phyloP scores from a whole-genome alignment of 2,329 filamentous ascomycete species.

The Taxawa tesnikishii region DNA sequence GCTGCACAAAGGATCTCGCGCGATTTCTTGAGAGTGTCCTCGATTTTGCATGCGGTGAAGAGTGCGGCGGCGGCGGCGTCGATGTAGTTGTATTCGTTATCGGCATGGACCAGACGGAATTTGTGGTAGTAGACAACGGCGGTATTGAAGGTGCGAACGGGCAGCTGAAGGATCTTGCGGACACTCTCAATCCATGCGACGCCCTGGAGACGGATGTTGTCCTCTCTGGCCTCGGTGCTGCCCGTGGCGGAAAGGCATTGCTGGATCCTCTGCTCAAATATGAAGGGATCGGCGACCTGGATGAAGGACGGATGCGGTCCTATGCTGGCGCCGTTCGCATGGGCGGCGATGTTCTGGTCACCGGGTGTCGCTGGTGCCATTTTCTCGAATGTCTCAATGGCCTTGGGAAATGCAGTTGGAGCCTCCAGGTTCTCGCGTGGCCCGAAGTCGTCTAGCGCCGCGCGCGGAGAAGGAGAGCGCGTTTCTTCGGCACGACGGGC shows the following conservation, averaged over 20 bases:
- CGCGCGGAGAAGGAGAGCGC: too few relatives aligned
- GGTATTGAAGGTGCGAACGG: constrained; percentile 82
- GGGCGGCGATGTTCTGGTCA: neutral
- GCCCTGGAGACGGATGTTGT: constrained; percentile 69
- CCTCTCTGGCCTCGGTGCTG: constrained; percentile 62
- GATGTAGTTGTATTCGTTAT: constrained; percentile 68
- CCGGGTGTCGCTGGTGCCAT: neutral
- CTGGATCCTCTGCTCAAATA: constrained; percentile 70
- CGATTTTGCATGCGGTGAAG: constrained; percentile 91
- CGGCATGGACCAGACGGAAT: constrained; percentile 76
- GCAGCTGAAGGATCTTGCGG: constrained; percentile 67
- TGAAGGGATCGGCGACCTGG: constrained; percentile 59
- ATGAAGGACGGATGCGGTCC: constrained; percentile 52
- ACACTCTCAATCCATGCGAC: constrained; percentile 83
- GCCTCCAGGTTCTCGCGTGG: too few relatives aligned
- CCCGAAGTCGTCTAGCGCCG: too few relatives aligned
- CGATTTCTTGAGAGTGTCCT: constrained; percentile 96
- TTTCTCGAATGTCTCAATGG: too few relatives aligned
- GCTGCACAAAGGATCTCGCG: constrained; percentile 83
- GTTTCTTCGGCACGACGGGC: too few relatives aligned
- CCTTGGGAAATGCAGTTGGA: too few relatives aligned
- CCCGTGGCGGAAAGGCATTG: constrained; percentile 57
- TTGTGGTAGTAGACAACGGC: constrained; percentile 90
- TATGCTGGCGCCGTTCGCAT: constrained; percentile 9
- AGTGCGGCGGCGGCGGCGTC: constrained; percentile 81